Evolutionary conservation across 805 yeast species (phyloP).

Genomic region (Wickerhamomyces bisporus): DNA sequence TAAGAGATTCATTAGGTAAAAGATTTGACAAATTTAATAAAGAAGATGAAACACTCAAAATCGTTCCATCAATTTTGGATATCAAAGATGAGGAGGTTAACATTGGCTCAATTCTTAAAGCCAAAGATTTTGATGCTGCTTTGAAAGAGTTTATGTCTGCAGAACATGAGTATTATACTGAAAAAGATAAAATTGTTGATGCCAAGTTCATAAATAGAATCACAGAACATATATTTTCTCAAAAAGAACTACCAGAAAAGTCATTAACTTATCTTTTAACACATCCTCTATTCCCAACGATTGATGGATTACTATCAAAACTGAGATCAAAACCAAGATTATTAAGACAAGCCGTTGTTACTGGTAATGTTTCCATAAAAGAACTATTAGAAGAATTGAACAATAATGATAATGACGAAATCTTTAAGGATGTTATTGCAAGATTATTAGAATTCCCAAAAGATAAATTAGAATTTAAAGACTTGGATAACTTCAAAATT

Average conservation of each 20-base stretch:
- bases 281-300: conserved; percentile 80
- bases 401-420: conserved; percentile 50
- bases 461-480: conserved; percentile 27
- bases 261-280: conserved; percentile 72
- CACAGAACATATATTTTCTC: conserved; percentile 36
- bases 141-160: conserved; percentile 28
- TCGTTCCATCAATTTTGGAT: conserved; percentile 25
- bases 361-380: conserved; percentile 60
- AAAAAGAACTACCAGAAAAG: conserved; percentile 30
- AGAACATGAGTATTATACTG: conserved; percentile 51
- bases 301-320: conserved; percentile 48
- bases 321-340: conserved; percentile 56
- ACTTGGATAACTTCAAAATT: conserved; percentile 29
- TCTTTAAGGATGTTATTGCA: conserved; percentile 61
- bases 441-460: conserved; percentile 59
- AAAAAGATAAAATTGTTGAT: conserved; percentile 62
- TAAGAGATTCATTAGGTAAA: conserved; percentile 68
- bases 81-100: conserved; percentile 12
- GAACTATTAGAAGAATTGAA: conserved; percentile 63
- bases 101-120: conserved; percentile 19
- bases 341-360: conserved; percentile 75
- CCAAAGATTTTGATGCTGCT: conserved; percentile 26
- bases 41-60: conserved; percentile 10
- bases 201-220: conserved; percentile 45
- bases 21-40: conserved; percentile 26